Evolutionary conservation across 345 rosid genomes (phyloP), one percentile per base, ranked within the genome.

Genomic region (Salix arbutifolia): DNA sequence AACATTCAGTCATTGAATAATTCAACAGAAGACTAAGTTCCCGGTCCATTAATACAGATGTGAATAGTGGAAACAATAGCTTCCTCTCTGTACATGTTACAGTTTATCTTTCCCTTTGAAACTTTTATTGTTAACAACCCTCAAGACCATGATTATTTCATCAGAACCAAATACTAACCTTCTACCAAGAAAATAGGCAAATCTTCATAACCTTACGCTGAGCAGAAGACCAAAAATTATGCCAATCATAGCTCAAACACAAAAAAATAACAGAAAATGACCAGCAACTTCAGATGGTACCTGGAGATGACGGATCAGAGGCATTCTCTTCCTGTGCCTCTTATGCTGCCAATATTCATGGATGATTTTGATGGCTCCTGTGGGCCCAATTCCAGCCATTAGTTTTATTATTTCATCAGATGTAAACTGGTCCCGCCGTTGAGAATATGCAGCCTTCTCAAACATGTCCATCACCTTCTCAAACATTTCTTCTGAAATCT

Each of bases 261-360:
- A 13, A 46, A 72, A 23, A 3, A 69, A 71, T 8, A 60, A 74
- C 16, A 12, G 23, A n/a, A 70, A 65, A 71, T 33, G 76, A 52
- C 28, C 7, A 70, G 71, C 28, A 11, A 72, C 72, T 38, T 71
- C 65, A 35, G 72, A 74, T 75, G 65, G 60, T 85, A 96, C 99
- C 99, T 96, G 98, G 70, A 96, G 93, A 85, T 93, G 96, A 75
- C 99, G 88, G 76, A 93, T 91, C 79, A 96, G 79, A 76, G 98
- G 93, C 98, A 93, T 87, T 84, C 92, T 94, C 53, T 84, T 89
- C 81, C 71, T 87, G 83, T 81, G 91, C 87, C 99, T 89, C 89
- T 92, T 96, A 78, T 85, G 85, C 79, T 52, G 84, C 99, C 99
- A 96, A 74, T 88, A 82, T 73, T 89, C 94, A 79, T 93, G 82